These are phyloP conservation scores for Fusarium nematophilum DNA, from an alignment of 2,329 filamentous ascomycete species.

Conservation along the genomic window DNA sequence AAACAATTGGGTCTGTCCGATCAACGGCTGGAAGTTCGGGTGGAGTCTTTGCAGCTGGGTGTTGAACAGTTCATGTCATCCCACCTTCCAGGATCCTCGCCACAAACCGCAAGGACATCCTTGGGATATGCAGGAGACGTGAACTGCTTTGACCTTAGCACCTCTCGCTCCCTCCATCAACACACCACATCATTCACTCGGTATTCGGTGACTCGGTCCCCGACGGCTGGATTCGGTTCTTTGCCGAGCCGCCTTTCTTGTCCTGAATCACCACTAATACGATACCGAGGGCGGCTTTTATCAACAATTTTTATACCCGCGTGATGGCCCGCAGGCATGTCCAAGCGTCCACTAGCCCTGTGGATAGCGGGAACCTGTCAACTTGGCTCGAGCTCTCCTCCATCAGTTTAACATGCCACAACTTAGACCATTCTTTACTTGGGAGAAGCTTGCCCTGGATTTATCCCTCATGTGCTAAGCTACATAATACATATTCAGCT, in stretches of 20 bases:
- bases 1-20: neutral
- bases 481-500: no score
- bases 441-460: no score
- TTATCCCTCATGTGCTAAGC: no score
- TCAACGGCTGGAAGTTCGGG: neutral
- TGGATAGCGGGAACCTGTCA: no score
- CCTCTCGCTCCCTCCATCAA: no score
- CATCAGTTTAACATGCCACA: no score
- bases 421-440: no score
- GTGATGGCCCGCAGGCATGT: neutral
- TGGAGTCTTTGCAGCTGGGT: neutral
- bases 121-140: neutral
- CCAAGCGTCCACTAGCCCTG: no score
- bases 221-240: constrained; percentile 7
- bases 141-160: neutral
- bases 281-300: constrained; percentile 19
- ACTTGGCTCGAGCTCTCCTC: no score
- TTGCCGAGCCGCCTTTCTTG: constrained; percentile 7
- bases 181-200: no score
- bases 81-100: neutral
- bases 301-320: constrained; percentile 1
- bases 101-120: neutral
- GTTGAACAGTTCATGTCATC: constrained; percentile 1
- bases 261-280: neutral
- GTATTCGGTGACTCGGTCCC: constrained; percentile 11